Base-by-base conservation (phyloP, 2,329 filamentous ascomycete genomes). In the Blumeria hordei region DNA sequence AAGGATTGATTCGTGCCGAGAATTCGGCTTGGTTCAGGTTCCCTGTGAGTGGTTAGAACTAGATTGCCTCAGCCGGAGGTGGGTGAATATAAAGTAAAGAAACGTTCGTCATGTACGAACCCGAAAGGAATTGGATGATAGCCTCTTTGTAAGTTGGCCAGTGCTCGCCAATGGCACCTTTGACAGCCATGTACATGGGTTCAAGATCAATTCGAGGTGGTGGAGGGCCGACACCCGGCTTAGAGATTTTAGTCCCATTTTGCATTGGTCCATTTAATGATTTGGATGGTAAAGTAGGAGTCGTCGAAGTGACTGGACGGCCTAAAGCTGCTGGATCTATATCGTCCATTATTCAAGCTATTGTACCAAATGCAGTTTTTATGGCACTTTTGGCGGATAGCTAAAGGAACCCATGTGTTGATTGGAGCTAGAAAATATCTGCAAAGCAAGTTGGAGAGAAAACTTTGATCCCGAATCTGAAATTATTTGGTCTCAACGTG, bases 321-420 rank as follows among this genome's bases (percentile, higher is more conserved):
- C 77, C 81, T 63, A 83, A 68, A 60, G 79, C 78, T 70, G 79
- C 77, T 64, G 79, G 79, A 71, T 82, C 79, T 69, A 83, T 82
- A 69, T 82, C 79, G 63, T 78, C 78, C 78, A 82, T 82, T 60
- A 55, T 62, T 58, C 56, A 39, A 59, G 59, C 61, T 59, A 59
- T 61, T 59, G 60, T 61, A 61, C 60, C 58, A 58, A 57, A 55
- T 54, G 56, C 57, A 58, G 60, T 59, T 58, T 57, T 55, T 33
- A 55, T 57, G 63, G 59, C 60, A 62, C 62, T 60, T 62, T 57
- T 59, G 58, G 56, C 16, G 54, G n/a, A 35, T 44, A 43, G 50
- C 11, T 55, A 59, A 59, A 62, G 59, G 55, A 45, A 56, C 57
- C 60, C 64, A 66, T 66, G 56, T 59, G 60, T 59, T 56, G 41